phyloP scores from a whole-genome alignment of 2,329 filamentous ascomycete species.

The Cercospora sp. region DNA sequence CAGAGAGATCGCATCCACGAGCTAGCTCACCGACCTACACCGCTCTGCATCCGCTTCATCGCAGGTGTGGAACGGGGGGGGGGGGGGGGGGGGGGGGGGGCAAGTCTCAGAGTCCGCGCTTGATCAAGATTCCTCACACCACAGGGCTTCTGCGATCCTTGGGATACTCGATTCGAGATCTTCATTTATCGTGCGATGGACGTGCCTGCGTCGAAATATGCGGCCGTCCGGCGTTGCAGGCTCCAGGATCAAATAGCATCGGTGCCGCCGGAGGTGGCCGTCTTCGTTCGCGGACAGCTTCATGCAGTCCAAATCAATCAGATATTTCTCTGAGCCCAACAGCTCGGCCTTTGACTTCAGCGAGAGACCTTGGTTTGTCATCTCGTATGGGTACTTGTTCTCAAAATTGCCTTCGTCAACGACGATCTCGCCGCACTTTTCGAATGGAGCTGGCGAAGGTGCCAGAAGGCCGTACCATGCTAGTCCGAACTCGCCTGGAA shows the following conservation, averaged over 20 bases:
- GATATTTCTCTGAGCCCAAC: conserved; percentile 12
- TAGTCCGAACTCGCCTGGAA: not conserved
- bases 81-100: too few species aligned
- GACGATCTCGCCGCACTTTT: conserved; percentile 12
- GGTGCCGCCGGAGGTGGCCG: not conserved
- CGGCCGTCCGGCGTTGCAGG: not conserved
- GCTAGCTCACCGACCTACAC: too few species aligned
- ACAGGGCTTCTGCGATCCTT: not conserved
- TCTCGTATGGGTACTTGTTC: conserved; percentile 16
- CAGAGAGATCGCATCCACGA: too few species aligned
- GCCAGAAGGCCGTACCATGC: conserved; percentile 18
- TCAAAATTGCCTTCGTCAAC: conserved; percentile 7
- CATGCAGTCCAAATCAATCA: conserved; percentile 17
- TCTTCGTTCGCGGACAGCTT: not conserved
- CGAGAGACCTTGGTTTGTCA: conserved; percentile 16
- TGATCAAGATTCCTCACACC: conserved; percentile 15
- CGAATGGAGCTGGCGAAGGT: conserved; percentile 12
- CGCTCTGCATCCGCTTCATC: too few species aligned
- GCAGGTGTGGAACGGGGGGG: too few species aligned
- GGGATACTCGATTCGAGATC: conserved; percentile 12
- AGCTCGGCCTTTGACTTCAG: conserved; percentile 1
- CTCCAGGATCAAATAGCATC: conserved; percentile 16
- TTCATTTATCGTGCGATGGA: not conserved
- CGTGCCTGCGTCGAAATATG: conserved; percentile 8
- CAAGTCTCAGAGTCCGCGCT: conserved; percentile 7